Percentiles rank a stretch among this genome's conserved stretches.
phyloP scores from a whole-genome alignment of 2,329 filamentous ascomycete genomes.

The Colletotrichum sp. region DNA sequence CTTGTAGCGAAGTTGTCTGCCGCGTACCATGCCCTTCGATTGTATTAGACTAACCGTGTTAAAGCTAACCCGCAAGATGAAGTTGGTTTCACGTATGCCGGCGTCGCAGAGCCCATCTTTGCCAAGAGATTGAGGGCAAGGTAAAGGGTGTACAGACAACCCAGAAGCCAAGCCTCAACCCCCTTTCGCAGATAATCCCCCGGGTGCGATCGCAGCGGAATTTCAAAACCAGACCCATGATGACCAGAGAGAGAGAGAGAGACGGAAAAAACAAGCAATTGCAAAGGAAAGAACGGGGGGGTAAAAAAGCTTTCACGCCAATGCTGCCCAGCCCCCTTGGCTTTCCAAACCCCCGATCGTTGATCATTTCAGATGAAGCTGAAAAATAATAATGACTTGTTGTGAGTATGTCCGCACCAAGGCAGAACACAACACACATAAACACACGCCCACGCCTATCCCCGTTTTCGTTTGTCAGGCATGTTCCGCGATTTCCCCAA shows the following conservation, averaged over 20 bases:
- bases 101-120: background rate
- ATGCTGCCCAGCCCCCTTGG: constrained; percentile 14
- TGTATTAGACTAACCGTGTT: background rate
- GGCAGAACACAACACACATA: background rate
- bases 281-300: background rate
- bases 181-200: background rate
- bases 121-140: background rate
- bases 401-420: background rate
- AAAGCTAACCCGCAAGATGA: background rate
- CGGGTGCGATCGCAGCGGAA: background rate
- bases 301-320: constrained; percentile 8
- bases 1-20: background rate
- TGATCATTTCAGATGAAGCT: constrained; percentile 12
- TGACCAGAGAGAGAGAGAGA: background rate
- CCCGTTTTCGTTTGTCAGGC: constrained; percentile 12
- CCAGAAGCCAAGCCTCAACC: background rate
- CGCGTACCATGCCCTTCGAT: background rate
- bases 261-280: background rate
- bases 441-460: background rate
- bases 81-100: background rate
- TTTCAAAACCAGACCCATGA: background rate
- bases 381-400: background rate
- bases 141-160: background rate
- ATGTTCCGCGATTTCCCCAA: constrained; percentile 1
- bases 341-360: background rate